Evolutionary conservation across 176 grass and related monocot genomes (phyloP), one percentile per base, ranked within the genome.

Genomic region (Lolium perenne): DNA sequence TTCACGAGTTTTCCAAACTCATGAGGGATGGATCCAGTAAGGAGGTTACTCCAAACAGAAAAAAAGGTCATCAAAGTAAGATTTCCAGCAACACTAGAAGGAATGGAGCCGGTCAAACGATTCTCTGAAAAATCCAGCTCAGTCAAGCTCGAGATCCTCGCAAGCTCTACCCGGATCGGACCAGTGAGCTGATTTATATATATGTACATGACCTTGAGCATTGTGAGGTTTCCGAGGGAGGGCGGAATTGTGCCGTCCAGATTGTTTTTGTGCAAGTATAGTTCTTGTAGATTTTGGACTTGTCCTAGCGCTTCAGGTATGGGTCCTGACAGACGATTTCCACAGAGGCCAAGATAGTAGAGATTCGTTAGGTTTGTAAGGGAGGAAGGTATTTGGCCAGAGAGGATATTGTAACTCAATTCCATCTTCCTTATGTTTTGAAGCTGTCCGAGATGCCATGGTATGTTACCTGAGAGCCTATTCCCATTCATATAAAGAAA

Each of bases 311-410:
- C 77, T 25, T 17, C 0, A 7, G 84, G 89, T n/a, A 91, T 84
- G 0, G 18, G 8, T 16, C 14, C 14, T 53, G 50, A 53, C 50
- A 53, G 17, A 2, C 26, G 18, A 12, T 91, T 91, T 0, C 0
- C 14, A 7, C 0, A 29, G n/a, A 91, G 7, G 0, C 7, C 12
- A 5, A 91, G 23, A 22, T 7, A 0, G 8, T 17, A 12, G 1
- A 91, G n/a, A 20, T 71, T 88, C 0, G 58, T 67, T 11, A 87
- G 46, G 29, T 85, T 88, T n/a, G 49, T 85, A 4, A 91, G 12
- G n/a, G 48, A 4, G 29, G 86, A 13, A 38, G 72, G 72, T 76
- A 76, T 76, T 1, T 32, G 72, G 12, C 72, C 23, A 26, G 13
- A 16, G 25, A 76, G 23, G 22, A 26, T 3, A 54, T 53, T 76